Evolutionary conservation across 495 filamentous ascomycete species (phyloP).

Genomic region (Aspergillus carlsbadensis): DNA sequence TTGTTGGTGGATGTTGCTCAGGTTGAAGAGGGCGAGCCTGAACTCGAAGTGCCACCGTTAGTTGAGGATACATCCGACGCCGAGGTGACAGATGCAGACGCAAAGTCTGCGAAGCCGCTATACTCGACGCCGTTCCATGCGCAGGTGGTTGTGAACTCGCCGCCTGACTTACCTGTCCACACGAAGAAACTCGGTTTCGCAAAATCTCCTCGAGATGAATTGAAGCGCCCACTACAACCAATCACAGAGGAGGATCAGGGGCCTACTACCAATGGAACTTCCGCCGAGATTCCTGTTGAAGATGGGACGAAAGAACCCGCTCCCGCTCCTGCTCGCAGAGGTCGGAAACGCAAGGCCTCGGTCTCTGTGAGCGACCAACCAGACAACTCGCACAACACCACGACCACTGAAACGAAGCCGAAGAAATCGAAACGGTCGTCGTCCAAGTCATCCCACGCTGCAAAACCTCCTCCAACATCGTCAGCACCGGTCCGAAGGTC

Average conservation of each 20-base stretch:
- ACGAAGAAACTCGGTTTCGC: constrained; percentile 16
- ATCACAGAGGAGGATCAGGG: not conserved
- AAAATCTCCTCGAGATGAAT: constrained; percentile 20
- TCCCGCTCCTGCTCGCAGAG: constrained; percentile 17
- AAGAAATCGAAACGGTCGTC: constrained; percentile 31
- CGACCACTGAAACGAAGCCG: constrained; percentile 7
- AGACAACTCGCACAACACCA: constrained; percentile 12
- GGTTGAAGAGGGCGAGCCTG: not conserved
- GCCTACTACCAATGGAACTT: not conserved
- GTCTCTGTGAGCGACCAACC: constrained; percentile 16
- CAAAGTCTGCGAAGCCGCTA: not conserved
- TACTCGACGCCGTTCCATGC: constrained; percentile 5
- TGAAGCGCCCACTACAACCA: not conserved
- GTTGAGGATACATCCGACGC: constrained; percentile 1
- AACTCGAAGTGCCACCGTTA: constrained; percentile 1
- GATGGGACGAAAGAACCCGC: not conserved
- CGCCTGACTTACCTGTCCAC: constrained; percentile 5
- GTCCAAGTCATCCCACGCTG: constrained; percentile 20
- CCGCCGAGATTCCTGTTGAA: not conserved
- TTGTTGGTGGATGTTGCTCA: not conserved
- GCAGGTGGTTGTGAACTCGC: constrained; percentile 3
- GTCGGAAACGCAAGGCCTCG: constrained; percentile 41
- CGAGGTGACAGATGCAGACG: not conserved
- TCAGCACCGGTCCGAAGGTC: constrained; percentile 35
- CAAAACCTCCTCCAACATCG: constrained; percentile 11